Conservation (phyloP, 2,329 filamentous ascomycete genomes). For the Pestalotiopsis fici region DNA sequence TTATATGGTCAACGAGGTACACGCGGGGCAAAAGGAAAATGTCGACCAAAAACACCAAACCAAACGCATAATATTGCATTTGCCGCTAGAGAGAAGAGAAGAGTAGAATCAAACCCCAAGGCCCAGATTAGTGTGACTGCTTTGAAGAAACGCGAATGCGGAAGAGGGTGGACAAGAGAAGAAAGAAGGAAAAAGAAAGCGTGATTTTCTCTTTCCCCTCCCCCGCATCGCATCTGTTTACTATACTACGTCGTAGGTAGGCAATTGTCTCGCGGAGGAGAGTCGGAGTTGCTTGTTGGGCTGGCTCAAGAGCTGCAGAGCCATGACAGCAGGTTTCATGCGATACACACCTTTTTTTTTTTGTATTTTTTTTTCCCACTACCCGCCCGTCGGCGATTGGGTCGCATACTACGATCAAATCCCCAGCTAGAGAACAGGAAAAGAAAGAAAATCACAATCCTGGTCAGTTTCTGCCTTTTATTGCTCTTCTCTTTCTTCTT, state of each 20-base stretch:
- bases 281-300: background rate
- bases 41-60: background rate
- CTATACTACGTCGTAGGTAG: background rate
- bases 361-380: background rate
- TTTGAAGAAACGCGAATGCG: too few species aligned
- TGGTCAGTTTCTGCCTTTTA: background rate
- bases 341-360: background rate
- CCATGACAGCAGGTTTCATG: constrained; percentile 5
- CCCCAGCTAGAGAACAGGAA: background rate
- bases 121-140: too few species aligned
- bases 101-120: too few species aligned
- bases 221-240: background rate
- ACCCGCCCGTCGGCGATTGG: background rate
- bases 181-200: background rate
- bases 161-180: background rate
- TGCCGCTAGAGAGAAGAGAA: too few species aligned
- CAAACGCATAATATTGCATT: too few species aligned
- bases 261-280: background rate
- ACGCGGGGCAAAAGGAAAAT: background rate
- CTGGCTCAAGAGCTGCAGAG: background rate
- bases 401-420: background rate
- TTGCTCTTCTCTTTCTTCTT: background rate
- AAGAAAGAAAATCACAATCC: background rate
- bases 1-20: background rate
- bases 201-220: background rate